Conservation (phyloP, 176 grass and related monocot species). For the Echinochloa phyllopogon region DNA sequence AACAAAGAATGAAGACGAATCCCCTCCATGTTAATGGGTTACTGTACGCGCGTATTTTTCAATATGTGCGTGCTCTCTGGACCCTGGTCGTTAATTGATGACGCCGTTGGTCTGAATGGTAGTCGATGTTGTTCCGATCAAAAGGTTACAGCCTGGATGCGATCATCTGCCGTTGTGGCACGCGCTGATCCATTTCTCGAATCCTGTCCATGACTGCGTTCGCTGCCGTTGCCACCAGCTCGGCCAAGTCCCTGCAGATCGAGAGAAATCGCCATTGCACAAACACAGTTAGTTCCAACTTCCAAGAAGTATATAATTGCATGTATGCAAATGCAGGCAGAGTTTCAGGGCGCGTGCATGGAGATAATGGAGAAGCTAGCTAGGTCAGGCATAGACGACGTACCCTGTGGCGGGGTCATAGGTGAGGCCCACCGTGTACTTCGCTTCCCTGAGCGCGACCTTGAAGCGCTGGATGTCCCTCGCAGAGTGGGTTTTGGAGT, state of each 20-base stretch:
- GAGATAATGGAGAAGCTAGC: neutral
- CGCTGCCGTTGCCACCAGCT: constrained; percentile 37
- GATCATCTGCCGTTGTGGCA: constrained; percentile 37
- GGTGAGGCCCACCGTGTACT: constrained; percentile 71
- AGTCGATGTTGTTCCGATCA: neutral
- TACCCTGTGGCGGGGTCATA: constrained; percentile 76
- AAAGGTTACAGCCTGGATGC: constrained; percentile 45
- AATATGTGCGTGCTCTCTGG: neutral
- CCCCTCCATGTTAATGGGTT: constrained; percentile 23
- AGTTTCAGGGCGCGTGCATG: neutral
- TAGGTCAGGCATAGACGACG: neutral
- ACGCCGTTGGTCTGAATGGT: constrained; percentile 28
- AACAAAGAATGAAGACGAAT: constrained; percentile 25
- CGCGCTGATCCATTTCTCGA: neutral
- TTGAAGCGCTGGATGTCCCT: constrained; percentile 56
- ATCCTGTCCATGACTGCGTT: constrained; percentile 35
- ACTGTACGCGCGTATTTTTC: neutral
- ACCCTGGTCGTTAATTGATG: neutral
- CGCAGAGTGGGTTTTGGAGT: neutral
- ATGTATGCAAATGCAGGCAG: neutral
- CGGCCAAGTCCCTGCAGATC: constrained; percentile 47
- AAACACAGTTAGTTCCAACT: neutral
- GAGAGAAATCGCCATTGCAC: constrained; percentile 16
- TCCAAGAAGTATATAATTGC: neutral
- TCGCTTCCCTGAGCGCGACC: constrained; percentile 59